Base-by-base conservation (phyloP, 768 basidiomycete species). In the Naganishia friedmannii region DNA sequence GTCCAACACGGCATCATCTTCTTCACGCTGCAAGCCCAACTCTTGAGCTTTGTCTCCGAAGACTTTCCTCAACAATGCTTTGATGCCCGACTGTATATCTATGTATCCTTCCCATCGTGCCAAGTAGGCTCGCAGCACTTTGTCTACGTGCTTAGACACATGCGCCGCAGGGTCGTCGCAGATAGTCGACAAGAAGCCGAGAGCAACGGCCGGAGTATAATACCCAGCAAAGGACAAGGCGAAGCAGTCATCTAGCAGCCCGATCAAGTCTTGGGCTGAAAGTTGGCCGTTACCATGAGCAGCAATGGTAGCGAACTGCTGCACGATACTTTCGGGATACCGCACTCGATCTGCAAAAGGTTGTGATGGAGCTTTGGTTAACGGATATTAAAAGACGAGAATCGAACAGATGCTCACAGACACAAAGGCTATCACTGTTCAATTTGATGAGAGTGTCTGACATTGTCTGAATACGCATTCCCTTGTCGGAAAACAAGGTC, bases 171-270 rank as follows among this genome's bases (percentile, higher is more conserved):
- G 26, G 6, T 56, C 29, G 8, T 19, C 55, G 21, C 19, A 6
- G 28, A 56, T 56, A 2, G 55, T 32, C 7, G 55, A 56, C 7
- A 56, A 26, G 21, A 56, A 32, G 26, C 32, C 55, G 31, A 56
- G 31, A 32, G 55, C 29, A 12, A 56, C 26, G 31, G 55, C 7
- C 7, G 55, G 26, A 5, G 55, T 7, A 32, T 56, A 34, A n/a
- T 29, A 32, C 19, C 55, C 55, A 21, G 55, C 29, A n/a, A 13
- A 56, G 1, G 55, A 26, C 26, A 56, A 21, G 12, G 28, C 28
- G 31, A 56, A 56, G 17, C 26, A 56, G 31, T 56, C 55, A 56
- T 56, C 55, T 15, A 56, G 31, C 31, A 56, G 17, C 12, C 55
- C 55, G 17, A 56, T 56, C 55, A 7, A 1, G 17, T 56, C 55